Base-by-base conservation (phyloP, 306 rosid genomes). In the Cucurbita maxima region DNA sequence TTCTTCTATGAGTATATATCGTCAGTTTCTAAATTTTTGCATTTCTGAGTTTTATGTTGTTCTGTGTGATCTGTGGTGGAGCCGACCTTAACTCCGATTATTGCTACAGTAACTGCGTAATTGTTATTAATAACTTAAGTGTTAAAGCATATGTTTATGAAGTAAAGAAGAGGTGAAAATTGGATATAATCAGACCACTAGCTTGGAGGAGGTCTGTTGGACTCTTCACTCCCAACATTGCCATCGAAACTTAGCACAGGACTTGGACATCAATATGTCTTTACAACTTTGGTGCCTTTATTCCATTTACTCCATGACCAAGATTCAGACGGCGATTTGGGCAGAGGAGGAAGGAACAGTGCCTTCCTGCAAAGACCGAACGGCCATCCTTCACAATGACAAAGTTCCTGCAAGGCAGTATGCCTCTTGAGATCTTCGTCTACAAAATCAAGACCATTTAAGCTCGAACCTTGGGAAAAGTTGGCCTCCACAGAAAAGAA, bases 371-470 rank as follows among this genome's bases (percentile, higher is more conserved):
- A 88, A 41, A 94, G 85, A 34, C 97, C 99, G 47, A 94, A 94
- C 1, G 99, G 97, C 99, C 99, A 94, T 3, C 99, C 99, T 52
- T 91, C 82, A 76, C 97, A 94, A 22, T 91, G 99, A 69, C 89
- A 82, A 8, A 89, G 69, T 81, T 94, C 91, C 72, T 71, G 90
- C 80, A 94, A 81, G 78, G 83, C 84, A 0, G 96, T 85, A 11
- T 85, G 87, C 89, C 77, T 82, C 86, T 84, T 80, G 68, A 76
- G 77, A 37, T 77, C 84, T 10, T 64, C 59, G 38, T 61, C 78
- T 3, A 60, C 50, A 61, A 75, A 59, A 61, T 75, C 95, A 77
- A 83, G 10, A 4, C 83, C 89, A 55, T 81, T 75, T 41, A 88
- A 72, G 89, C 96, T 89, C 6, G 97, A 84, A 75, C 92, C 69